Evolutionary conservation across 768 basidiomycete genomes (phyloP), one percentile per base, ranked within the genome.

Genomic region (Coprinopsis marcescibilis): DNA sequence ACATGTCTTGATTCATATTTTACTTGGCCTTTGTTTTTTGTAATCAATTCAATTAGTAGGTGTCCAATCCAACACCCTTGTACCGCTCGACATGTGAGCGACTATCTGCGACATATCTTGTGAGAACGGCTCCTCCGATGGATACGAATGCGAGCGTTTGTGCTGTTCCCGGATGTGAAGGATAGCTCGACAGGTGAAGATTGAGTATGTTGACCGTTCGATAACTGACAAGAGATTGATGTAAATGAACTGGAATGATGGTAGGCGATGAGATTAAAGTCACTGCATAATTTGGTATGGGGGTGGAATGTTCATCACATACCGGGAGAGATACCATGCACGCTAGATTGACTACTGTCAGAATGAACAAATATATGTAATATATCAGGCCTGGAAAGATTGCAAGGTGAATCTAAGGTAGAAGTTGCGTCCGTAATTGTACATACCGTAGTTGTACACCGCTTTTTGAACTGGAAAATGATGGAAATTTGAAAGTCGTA

Each of bases 351-450:
- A 32, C 14, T 4, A 43, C 36, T 21, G 50, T 46, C 37, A 51
- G 19, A 51, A 45, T 23, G 33, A 51, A 47, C 32, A 51, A 43
- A 37, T 51, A 51, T 11, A 27, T 26, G 33, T 46, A 51, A 47
- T 51, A 51, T 41, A 47, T 43, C 38, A 51, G 46, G 35, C 45
- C 50, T 51, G 27, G 23, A n/a, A 19, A 7, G 15, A 8, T 27
- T 20, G 36, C 19, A 38, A 45, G 15, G 7, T 11, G 21, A n/a
- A n/a, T n/a, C 25, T 11, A 23, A 27, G 43, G n/a, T 8, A 6
- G 17, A 7, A 26, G 20, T 29, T 20, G 8, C 23, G 26, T 13
- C 38, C 4, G 25, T 4, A 14, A 23, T 38, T 25, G 14, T 43
- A 30, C 45, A 21, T 30, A 48, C 46, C 50, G 34, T 52, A 41